A percentile compares a stretch with the other conserved stretches of the same genome.
Conservation (phyloP, 306 rosid genomes). For the Rubus idaeus region DNA sequence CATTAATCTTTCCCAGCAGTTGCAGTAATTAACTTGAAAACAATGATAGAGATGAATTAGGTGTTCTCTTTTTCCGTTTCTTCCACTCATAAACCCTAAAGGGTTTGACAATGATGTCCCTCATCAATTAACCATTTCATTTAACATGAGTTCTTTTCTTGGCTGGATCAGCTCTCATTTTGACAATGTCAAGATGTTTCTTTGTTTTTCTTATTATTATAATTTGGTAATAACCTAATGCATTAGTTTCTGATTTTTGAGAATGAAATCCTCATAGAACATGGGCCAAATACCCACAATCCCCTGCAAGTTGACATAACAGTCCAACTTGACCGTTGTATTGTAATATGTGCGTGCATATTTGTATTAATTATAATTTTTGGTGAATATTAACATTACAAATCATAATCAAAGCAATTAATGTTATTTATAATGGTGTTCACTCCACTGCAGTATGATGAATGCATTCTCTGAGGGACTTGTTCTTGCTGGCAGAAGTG, state of each 20-base stretch:
- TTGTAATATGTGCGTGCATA: not conserved
- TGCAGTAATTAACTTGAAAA: too few relatives aligned
- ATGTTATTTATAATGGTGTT: conserved; percentile 7
- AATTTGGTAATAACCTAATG: not conserved
- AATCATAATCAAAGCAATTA: not conserved
- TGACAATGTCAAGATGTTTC: not conserved
- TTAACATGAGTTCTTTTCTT: not conserved
- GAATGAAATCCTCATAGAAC: not conserved
- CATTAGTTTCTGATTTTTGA: not conserved
- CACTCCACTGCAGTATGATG: conserved; percentile 57
- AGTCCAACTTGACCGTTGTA: not conserved
- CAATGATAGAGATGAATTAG: too few relatives aligned
- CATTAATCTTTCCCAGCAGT: too few relatives aligned
- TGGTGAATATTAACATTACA: not conserved
- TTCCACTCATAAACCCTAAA: too few relatives aligned
- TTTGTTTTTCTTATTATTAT: not conserved
- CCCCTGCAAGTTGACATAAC: not conserved
- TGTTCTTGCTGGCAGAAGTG: conserved; percentile 64
- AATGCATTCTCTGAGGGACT: conserved; percentile 90
- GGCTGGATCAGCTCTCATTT: not conserved
- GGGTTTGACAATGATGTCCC: too few relatives aligned
- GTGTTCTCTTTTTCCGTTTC: too few relatives aligned
- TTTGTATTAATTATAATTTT: not conserved
- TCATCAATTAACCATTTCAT: not conserved
- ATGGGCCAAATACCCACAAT: not conserved